Percentiles rank a stretch among this genome's conserved stretches.
These are phyloP conservation scores for Glaciozyma martinii DNA, from an alignment of 768 basidiomycete species.

Conservation along the genomic window DNA sequence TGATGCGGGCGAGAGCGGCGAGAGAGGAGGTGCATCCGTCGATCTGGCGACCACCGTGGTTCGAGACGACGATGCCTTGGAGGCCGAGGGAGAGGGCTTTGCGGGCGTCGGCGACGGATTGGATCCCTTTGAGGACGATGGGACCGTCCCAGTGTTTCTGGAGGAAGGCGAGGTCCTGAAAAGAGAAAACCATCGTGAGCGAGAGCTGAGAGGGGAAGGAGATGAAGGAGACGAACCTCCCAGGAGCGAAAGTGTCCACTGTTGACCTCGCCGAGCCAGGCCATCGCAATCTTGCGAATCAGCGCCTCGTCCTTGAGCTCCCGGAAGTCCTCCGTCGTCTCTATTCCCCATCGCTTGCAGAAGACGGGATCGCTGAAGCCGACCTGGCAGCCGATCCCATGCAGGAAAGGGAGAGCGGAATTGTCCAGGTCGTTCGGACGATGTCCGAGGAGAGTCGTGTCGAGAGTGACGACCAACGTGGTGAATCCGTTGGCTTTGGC, in stretches of 20 bases:
- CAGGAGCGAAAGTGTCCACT: constrained; percentile 2
- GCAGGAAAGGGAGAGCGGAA: constrained; percentile 15
- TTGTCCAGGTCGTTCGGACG: constrained; percentile 16
- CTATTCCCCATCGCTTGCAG: constrained; percentile 44
- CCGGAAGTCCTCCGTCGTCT: neutral
- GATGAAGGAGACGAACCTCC: constrained; percentile 44
- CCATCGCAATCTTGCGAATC: constrained; percentile 24
- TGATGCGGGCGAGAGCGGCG: constrained; percentile 60
- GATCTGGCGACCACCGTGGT: constrained; percentile 55
- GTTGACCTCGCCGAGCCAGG: constrained; percentile 1
- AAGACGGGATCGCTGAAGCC: constrained; percentile 49
- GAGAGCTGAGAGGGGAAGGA: constrained; percentile 50
- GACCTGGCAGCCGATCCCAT: constrained; percentile 45
- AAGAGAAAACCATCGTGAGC: constrained; percentile 49
- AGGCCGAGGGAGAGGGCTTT: constrained; percentile 56
- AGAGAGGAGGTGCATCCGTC: constrained; percentile 71
- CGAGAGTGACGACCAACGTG: constrained; percentile 31
- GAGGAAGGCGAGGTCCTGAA: constrained; percentile 34
- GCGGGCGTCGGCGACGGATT: constrained; percentile 53
- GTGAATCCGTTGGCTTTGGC: constrained; percentile 48
- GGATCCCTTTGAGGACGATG: constrained; percentile 49
- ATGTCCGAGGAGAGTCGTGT: constrained; percentile 26
- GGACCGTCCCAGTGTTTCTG: constrained; percentile 42
- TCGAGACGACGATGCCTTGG: constrained; percentile 70
- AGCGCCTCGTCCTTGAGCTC: constrained; percentile 14